Evolutionary conservation across 2,329 filamentous ascomycete species (phyloP).

Genomic region (Fusarium acutatum): DNA sequence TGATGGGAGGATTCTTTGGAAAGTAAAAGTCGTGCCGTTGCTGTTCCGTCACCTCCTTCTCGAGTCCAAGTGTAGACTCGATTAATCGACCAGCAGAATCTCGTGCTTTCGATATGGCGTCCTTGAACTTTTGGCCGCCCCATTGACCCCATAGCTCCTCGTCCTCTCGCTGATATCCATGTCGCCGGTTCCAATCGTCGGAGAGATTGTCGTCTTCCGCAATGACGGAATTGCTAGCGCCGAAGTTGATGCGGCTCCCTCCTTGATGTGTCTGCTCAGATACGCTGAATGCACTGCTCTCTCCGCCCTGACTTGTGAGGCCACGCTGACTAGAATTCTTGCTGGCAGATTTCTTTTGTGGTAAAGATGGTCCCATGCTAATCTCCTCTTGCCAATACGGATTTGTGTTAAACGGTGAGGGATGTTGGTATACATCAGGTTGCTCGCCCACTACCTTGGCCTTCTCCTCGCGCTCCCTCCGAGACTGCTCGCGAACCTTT

Average conservation of each 20-base stretch:
- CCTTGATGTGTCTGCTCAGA: slow-evolving; percentile 50
- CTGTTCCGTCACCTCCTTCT: slow-evolving; percentile 62
- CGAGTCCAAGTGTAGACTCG: slow-evolving; percentile 61
- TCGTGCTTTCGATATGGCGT: slow-evolving; percentile 67
- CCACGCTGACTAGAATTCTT: slow-evolving; percentile 68
- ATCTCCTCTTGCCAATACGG: slow-evolving; percentile 92
- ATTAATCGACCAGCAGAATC: slow-evolving; percentile 63
- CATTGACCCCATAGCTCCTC: slow-evolving; percentile 84
- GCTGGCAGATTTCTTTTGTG: slow-evolving; percentile 64
- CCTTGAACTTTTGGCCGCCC: slow-evolving; percentile 63
- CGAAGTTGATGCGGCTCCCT: slow-evolving; percentile 48
- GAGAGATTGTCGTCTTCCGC: slow-evolving; percentile 51
- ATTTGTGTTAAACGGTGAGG: slow-evolving; percentile 85
- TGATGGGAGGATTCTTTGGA: slow-evolving; percentile 75
- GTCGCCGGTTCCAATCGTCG: slow-evolving; percentile 73
- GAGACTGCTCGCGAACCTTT: slow-evolving; percentile 75
- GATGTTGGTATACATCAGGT: slow-evolving; percentile 80
- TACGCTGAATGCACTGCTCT: slow-evolving; percentile 58
- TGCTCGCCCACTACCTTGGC: slow-evolving; percentile 72
- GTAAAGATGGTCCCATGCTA: slow-evolving; percentile 77
- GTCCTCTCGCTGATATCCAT: slow-evolving; percentile 85
- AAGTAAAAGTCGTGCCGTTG: slow-evolving; percentile 69
- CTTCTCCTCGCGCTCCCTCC: slow-evolving; percentile 72
- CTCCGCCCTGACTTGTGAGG: slow-evolving; percentile 64
- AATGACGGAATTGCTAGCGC: slow-evolving; percentile 41